A percentile compares a stretch with the other conserved stretches of the same genome.
These are phyloP conservation scores for Echeveria elegans DNA, from an alignment of 164 flowering plant genomes.

Conservation along the genomic window DNA sequence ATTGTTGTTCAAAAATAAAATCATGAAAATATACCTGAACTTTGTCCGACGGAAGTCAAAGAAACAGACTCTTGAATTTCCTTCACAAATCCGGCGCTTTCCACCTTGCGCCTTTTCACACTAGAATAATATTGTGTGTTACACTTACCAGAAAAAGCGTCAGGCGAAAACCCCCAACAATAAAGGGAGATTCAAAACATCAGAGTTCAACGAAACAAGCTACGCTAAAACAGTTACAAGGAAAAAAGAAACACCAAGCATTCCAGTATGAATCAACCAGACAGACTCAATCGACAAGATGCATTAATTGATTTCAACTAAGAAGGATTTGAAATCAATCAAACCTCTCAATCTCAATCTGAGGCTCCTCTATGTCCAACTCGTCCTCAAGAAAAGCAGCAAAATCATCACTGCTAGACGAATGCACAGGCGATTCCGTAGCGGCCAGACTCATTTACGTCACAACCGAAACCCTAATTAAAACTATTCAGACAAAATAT, in stretches of 20 bases:
- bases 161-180: no score
- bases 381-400: slow-evolving; percentile 48
- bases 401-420: slow-evolving; percentile 70
- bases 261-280: neutral
- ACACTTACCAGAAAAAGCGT: neutral
- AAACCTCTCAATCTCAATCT: slow-evolving; percentile 12
- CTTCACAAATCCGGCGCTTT: slow-evolving; percentile 13
- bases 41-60: slow-evolving; percentile 8
- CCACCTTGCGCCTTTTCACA: slow-evolving; percentile 31
- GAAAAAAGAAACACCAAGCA: no score
- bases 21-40: slow-evolving; percentile 10
- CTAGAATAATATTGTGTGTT: slow-evolving; percentile 13
- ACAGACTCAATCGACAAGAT: no score
- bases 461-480: neutral
- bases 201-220: neutral
- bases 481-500: no score
- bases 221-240: no score
- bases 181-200: no score
- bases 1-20: neutral
- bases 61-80: slow-evolving; percentile 21
- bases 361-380: slow-evolving; percentile 21
- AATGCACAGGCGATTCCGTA: slow-evolving; percentile 45
- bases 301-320: no score
- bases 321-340: no score
- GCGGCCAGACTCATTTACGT: slow-evolving; percentile 34